Conservation (phyloP, 441 rosid genomes). For the Viola pubescens region DNA sequence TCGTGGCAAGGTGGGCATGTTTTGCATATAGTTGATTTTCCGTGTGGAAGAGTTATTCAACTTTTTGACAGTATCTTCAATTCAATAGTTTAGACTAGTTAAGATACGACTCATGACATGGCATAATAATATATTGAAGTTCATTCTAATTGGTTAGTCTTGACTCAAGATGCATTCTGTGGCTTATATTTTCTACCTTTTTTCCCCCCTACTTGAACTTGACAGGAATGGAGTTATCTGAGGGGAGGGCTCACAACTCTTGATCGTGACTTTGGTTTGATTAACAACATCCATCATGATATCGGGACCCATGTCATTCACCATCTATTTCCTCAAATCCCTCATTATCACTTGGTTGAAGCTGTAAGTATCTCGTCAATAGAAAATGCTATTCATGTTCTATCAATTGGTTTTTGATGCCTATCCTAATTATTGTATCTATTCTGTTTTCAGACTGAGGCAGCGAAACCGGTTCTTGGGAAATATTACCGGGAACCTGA, state of each 20-base stretch:
- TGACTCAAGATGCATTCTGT: not conserved
- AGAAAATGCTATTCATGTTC: not conserved
- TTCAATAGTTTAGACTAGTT: not conserved
- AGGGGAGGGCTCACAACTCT: constrained; percentile 58
- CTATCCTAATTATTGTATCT: not conserved
- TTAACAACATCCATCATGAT: constrained; percentile 56
- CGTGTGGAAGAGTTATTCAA: not conserved
- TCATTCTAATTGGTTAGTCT: not conserved
- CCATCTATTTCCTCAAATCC: constrained; percentile 64
- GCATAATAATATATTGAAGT: not conserved
- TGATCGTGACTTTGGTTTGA: constrained; percentile 55
- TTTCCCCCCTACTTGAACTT: not conserved
- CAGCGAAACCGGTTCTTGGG: constrained; percentile 75
- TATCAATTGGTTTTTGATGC: not conserved
- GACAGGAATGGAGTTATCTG: constrained; percentile 55
- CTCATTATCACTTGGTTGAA: constrained; percentile 55
- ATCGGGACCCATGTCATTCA: constrained; percentile 62
- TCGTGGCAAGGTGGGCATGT: constrained; percentile 59
- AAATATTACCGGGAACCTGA: constrained; percentile 75
- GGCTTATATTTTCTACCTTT: not conserved
- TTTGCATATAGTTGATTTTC: constrained; percentile 12
- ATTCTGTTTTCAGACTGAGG: constrained; percentile 50
- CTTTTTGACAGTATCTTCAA: not conserved
- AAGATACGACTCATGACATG: not conserved
- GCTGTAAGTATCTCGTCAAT: constrained; percentile 32